Evolutionary conservation across 768 basidiomycete species (phyloP).

Genomic region (Termitomyces bulborhizus): DNA sequence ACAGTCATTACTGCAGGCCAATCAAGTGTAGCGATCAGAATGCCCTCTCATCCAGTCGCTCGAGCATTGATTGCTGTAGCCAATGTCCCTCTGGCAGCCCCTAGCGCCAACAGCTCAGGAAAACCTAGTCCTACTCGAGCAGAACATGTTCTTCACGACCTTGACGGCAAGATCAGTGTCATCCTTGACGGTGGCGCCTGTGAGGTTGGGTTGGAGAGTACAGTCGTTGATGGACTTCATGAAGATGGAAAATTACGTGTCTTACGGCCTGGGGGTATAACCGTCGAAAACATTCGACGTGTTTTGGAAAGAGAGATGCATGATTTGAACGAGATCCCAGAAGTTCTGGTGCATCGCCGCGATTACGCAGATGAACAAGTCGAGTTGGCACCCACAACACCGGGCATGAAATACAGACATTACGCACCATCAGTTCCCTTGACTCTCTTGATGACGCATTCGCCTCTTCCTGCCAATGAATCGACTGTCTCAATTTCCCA

Average conservation of each 20-base stretch:
- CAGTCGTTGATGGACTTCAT: constrained; percentile 85
- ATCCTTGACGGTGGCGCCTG: constrained; percentile 94
- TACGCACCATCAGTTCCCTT: constrained; percentile 92
- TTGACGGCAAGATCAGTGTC: constrained; percentile 64
- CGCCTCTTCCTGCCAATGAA: constrained; percentile 32
- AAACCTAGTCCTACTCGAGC: constrained; percentile 92
- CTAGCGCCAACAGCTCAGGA: constrained; percentile 92
- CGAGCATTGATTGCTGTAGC: constrained; percentile 77
- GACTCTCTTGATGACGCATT: constrained; percentile 54
- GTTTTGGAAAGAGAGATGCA: constrained; percentile 39
- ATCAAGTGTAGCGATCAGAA: constrained; percentile 80
- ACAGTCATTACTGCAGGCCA: constrained; percentile 75
- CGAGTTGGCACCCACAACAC: constrained; percentile 83
- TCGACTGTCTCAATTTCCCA: constrained; percentile 22
- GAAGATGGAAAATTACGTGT: constrained; percentile 73
- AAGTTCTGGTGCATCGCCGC: constrained; percentile 71
- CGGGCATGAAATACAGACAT: constrained; percentile 98
- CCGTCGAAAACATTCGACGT: constrained; percentile 78
- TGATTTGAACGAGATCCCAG: constrained; percentile 31
- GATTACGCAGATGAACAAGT: constrained; percentile 68
- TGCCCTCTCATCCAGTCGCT: constrained; percentile 93
- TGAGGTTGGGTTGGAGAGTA: constrained; percentile 89
- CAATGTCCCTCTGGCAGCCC: constrained; percentile 81
- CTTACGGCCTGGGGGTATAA: constrained; percentile 87
- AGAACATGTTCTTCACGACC: constrained; percentile 76